Evolutionary conservation across 129 eudicot species (phyloP).

Genomic region (Arctium lappa): DNA sequence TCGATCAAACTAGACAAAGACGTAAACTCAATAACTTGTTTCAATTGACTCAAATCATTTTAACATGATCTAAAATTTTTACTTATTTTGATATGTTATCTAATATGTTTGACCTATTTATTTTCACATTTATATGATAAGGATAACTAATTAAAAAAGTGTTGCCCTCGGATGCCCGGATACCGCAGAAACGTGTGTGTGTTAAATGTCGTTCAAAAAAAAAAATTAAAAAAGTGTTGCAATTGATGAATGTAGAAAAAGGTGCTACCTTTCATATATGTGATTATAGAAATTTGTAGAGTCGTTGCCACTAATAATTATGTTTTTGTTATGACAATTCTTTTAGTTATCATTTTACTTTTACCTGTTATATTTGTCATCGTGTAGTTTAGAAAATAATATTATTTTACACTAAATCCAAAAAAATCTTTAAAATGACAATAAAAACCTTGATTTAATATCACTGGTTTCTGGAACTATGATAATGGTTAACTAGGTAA

Average conservation of each 20-base stretch:
- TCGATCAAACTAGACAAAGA: background rate
- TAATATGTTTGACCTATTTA: too few species aligned
- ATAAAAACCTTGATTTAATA: too few species aligned
- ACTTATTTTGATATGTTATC: too few species aligned
- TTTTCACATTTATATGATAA: background rate
- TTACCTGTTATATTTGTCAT: too few species aligned
- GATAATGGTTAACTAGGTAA: background rate
- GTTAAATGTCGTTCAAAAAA: too few species aligned
- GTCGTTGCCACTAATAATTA: background rate
- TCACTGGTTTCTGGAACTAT: background rate
- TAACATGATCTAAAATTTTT: background rate
- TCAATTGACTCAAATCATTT: too few species aligned
- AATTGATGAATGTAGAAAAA: background rate
- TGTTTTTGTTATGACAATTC: background rate
- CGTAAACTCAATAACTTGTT: background rate
- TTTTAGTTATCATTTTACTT: background rate
- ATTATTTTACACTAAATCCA: too few species aligned
- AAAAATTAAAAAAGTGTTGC: background rate
- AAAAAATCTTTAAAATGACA: background rate
- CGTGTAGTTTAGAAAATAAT: background rate
- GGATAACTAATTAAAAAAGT: background rate
- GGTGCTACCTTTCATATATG: background rate
- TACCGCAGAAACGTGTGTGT: too few species aligned
- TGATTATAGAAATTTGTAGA: background rate
- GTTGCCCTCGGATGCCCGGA: too few species aligned